Evolutionary conservation across 108 stramenopile genomes (phyloP).

Genomic region (Cyclostephanos invisitatus): DNA sequence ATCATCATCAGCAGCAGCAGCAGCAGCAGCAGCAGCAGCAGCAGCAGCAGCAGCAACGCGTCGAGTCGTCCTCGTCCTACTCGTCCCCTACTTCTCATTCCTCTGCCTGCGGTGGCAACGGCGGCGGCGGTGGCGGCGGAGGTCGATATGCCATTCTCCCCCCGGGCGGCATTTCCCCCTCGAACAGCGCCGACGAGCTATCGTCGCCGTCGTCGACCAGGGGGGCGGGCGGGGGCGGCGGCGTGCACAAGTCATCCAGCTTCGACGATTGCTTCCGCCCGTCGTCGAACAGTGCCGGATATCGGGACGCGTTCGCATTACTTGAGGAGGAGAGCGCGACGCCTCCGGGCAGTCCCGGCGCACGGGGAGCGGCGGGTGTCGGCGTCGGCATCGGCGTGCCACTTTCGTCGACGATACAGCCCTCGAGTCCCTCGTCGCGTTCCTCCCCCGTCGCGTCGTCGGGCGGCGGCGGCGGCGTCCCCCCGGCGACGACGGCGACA

Average conservation of each 20-base stretch:
- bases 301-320: conserved; percentile 37
- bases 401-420: background rate
- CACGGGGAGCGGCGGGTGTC: no score
- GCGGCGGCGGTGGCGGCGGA: no score
- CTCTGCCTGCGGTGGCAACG: no score
- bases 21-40: conserved; percentile 4
- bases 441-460: no score
- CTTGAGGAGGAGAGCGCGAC: conserved; percentile 7
- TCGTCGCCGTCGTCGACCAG: background rate
- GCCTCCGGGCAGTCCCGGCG: no score
- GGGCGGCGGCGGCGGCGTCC: no score
- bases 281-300: conserved; percentile 11
- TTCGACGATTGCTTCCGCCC: conserved; percentile 33
- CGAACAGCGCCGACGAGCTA: background rate
- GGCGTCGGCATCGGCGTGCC: no score
- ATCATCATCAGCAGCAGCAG: conserved; percentile 11
- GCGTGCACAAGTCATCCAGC: conserved; percentile 18
- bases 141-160: background rate
- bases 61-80: background rate
- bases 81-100: no score
- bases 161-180: background rate
- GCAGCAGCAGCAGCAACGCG: conserved; percentile 2
- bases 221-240: background rate
- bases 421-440: background rate
- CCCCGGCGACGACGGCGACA: no score